These are phyloP conservation scores for Aureobasidium sp. DNA, from an alignment of 2,329 filamentous ascomycete species.

Conservation along the genomic window DNA sequence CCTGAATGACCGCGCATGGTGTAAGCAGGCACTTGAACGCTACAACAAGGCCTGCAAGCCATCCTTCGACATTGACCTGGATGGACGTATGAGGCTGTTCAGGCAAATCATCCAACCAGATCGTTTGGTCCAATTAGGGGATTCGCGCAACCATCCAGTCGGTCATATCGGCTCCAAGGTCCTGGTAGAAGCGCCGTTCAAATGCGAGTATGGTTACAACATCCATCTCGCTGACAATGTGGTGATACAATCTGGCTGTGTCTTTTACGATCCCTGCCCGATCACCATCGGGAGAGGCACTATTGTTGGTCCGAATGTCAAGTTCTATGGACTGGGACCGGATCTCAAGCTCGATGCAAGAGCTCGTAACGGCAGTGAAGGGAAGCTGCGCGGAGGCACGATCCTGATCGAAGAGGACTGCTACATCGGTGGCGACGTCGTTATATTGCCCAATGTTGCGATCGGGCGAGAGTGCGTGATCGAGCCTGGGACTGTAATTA, in stretches of 20 bases:
- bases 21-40: conserved; percentile 70
- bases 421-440: conserved; percentile 56
- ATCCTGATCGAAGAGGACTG: conserved; percentile 72
- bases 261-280: conserved; percentile 76
- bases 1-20: conserved; percentile 75
- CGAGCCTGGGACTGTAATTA: conserved; percentile 49
- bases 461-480: conserved; percentile 50
- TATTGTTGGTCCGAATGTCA: conserved; percentile 70
- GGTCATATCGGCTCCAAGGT: conserved; percentile 68
- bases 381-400: conserved; percentile 60
- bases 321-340: conserved; percentile 71
- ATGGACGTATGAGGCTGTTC: conserved; percentile 64
- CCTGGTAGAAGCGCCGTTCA: conserved; percentile 79
- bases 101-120: conserved; percentile 63
- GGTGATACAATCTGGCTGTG: conserved; percentile 74
- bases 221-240: conserved; percentile 81
- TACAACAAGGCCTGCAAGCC: conserved; percentile 83
- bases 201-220: conserved; percentile 94
- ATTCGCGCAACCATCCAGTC: conserved; percentile 40
- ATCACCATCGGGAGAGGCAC: conserved; percentile 74
- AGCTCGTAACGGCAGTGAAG: conserved; percentile 65
- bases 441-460: conserved; percentile 51
- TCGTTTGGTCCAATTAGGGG: conserved; percentile 30
- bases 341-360: conserved; percentile 67
- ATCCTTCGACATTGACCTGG: conserved; percentile 56